phyloP scores from a whole-genome alignment of 441 rosid genomes.

The Syzygium malaccense region DNA sequence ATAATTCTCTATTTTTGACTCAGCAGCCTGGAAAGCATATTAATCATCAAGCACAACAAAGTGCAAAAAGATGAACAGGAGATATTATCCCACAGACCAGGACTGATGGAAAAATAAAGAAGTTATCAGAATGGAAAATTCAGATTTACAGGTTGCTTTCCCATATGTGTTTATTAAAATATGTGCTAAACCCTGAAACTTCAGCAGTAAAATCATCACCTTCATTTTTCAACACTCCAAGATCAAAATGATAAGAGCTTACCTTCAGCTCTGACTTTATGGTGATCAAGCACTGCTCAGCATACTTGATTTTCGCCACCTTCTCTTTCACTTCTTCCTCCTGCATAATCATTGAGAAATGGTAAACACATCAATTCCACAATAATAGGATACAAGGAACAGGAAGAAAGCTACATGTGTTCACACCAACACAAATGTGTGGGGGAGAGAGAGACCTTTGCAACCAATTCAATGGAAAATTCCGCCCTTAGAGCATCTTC shows the following conservation, averaged over 20 bases:
- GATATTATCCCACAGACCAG: neutral
- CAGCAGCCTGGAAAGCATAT: conserved; percentile 69
- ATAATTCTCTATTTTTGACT: conserved; percentile 71
- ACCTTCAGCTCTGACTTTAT: conserved; percentile 86
- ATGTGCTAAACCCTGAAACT: neutral
- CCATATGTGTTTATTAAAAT: neutral
- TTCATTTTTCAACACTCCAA: neutral
- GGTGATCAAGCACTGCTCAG: conserved; percentile 75
- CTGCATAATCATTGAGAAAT: conserved; percentile 32
- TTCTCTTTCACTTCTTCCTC: conserved; percentile 79
- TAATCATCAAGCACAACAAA: neutral
- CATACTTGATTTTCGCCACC: conserved; percentile 55
- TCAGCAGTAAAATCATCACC: neutral
- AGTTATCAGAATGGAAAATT: neutral
- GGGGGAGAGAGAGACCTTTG: conserved; percentile 44
- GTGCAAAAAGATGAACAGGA: neutral
- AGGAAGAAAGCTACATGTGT: neutral
- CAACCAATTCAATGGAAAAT: conserved; percentile 46
- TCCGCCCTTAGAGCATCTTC: conserved; percentile 87
- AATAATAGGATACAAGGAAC: neutral
- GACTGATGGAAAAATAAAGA: neutral
- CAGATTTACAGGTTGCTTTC: neutral
- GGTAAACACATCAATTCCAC: neutral
- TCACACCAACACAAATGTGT: neutral
- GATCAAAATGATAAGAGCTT: conserved; percentile 2